Evolutionary conservation across 2,329 filamentous ascomycete genomes (phyloP).

Genomic region (Pestalotiopsis sp.): DNA sequence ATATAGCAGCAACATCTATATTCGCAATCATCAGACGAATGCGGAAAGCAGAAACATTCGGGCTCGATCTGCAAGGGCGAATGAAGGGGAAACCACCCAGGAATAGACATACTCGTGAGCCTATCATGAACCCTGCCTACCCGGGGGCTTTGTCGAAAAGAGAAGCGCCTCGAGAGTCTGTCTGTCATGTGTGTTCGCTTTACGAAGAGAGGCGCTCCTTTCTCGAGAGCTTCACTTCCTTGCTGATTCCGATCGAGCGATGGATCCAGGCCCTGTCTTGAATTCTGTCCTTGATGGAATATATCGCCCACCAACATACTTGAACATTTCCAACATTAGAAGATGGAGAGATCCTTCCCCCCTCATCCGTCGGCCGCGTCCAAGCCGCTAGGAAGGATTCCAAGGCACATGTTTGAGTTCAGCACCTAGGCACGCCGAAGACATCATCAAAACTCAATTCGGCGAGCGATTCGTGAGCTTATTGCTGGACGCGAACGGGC

Average conservation of each 20-base stretch:
- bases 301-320: background rate
- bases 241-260: background rate
- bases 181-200: background rate
- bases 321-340: background rate
- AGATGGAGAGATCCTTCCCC: background rate
- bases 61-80: background rate
- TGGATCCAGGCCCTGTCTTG: background rate
- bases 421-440: background rate
- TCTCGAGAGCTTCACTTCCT: background rate
- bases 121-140: background rate
- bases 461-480: background rate
- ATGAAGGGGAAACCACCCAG: background rate
- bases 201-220: background rate
- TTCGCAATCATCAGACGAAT: background rate
- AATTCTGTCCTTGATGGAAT: background rate
- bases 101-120: background rate
- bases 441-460: background rate
- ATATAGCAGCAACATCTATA: no score
- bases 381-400: background rate
- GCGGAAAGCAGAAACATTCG: background rate
- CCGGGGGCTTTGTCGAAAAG: background rate
- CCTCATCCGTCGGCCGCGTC: background rate
- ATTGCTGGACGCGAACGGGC: background rate
- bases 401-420: background rate
- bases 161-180: background rate